Evolutionary conservation across 139 green algal species (phyloP).

Genomic region (Nannochloris sp.): DNA sequence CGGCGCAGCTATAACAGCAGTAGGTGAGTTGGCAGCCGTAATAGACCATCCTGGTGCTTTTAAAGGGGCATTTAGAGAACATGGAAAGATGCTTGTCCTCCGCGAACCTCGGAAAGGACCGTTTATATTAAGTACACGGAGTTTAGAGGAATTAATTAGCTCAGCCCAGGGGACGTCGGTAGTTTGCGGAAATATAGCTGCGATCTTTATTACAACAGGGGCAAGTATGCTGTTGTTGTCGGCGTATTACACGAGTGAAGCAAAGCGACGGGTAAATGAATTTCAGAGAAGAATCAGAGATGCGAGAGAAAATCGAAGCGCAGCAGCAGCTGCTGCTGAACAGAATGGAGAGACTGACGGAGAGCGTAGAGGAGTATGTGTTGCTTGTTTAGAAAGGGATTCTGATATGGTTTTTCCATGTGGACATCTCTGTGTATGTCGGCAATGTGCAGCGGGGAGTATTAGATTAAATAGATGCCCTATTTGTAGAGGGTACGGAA

Average conservation of each 20-base stretch:
- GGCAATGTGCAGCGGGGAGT: conserved; percentile 4
- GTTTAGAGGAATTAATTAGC: conserved; percentile 20
- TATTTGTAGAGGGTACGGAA: conserved; percentile 12
- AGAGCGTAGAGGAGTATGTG: conserved; percentile 11
- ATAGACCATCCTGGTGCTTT: conserved; percentile 11
- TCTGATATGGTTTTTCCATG: conserved; percentile 37
- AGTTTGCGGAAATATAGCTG: neutral
- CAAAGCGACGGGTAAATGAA: neutral
- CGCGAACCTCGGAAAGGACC: neutral
- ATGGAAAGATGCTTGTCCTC: neutral
- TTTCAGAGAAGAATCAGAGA: neutral
- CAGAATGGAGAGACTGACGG: neutral
- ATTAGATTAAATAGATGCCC: conserved; percentile 11
- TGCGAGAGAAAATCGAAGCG: neutral
- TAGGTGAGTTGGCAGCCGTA: conserved; percentile 21
- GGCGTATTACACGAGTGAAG: neutral
- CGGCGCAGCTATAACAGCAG: conserved; percentile 14
- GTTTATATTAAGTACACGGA: conserved; percentile 7
- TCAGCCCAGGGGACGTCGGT: neutral
- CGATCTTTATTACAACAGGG: conserved; percentile 1
- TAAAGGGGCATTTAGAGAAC: conserved; percentile 4
- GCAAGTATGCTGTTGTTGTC: conserved; percentile 12
- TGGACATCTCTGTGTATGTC: conserved; percentile 46
- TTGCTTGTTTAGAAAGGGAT: conserved; percentile 28
- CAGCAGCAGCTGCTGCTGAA: neutral